Evolutionary conservation across 805 yeast species (phyloP), one percentile per base, ranked within the genome.

Genomic region (Zygosaccharomyces bisporus): DNA sequence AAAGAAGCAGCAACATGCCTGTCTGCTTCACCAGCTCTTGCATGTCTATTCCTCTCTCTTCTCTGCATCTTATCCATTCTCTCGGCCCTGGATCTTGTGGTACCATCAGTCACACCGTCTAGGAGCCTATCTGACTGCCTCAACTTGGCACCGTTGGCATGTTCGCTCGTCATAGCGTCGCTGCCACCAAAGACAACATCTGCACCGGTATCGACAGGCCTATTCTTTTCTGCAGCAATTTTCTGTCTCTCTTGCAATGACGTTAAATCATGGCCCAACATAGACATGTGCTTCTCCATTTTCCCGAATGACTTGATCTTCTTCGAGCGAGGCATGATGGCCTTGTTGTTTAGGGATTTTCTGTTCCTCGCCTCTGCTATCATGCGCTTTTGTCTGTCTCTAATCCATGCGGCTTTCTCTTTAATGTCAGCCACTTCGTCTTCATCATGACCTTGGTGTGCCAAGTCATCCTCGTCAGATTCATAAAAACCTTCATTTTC

Each of bases 401-500:
- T 83, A 58, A 93, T 89, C 98, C 98, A 93, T 45, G 68, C 73
- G 21, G 99, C 99, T 71, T 93, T 93, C 53, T 81, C 89, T 55
- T 75, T 78, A 41, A 93, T 75, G 44, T 76, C 81, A 32, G 72
- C 71, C 42, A 81, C 83, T 55, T 81, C 89, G 46, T 81, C 86
- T 53, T 74, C 83, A 40, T 75, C 71, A 42, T 77, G 81, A 42
- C 79, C 77, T 58, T 88, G 96, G 35, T 86, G 82, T 57, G 86
- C 90, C 60, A 61, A 61, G 55, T 77, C 86, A 38, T 79, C 85
- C 41, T 76, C 75, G 60, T 90, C 96, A 25, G 95, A 83, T 56
- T 88, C 95, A 68, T 93, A 93, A 73, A 93, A 93, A 23, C 99
- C 99, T 71, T 90, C 96, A 39, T 76, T 70, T 69, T 91, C 96